Percentiles rank a stretch among this genome's conserved stretches.
These are phyloP conservation scores for Eleusine coracana DNA, from an alignment of 176 grass and related monocot genomes.

Conservation along the genomic window DNA sequence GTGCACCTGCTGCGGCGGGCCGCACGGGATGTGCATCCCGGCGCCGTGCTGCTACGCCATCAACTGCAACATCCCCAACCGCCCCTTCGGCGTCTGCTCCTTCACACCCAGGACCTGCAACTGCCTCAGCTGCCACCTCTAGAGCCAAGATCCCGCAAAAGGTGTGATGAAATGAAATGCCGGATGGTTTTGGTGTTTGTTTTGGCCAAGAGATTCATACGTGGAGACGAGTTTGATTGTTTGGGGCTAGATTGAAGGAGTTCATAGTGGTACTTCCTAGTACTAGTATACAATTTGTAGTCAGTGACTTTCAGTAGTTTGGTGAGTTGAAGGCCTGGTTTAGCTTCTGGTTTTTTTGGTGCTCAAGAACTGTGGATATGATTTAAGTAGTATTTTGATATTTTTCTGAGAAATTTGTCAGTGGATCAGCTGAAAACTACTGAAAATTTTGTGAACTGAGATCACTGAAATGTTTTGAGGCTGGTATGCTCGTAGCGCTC, in stretches of 20 bases:
- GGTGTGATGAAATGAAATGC: neutral
- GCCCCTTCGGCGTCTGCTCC: conserved; percentile 89
- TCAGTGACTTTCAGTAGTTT: neutral
- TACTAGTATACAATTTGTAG: neutral
- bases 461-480: neutral
- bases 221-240: neutral
- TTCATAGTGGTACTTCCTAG: neutral
- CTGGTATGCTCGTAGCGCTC: too few relatives aligned
- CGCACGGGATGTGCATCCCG: conserved; percentile 70
- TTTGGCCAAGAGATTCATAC: neutral
- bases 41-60: conserved; percentile 95
- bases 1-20: conserved; percentile 81
- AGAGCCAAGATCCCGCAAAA: neutral
- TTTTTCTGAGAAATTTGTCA: neutral
- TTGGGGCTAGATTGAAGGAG: neutral
- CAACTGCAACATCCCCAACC: conserved; percentile 90
- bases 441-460: neutral
- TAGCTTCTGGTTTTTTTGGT: neutral
- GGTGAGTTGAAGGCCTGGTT: neutral
- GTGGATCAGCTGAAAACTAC: neutral
- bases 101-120: conserved; percentile 75
- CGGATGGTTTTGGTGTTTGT: neutral
- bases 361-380: neutral
- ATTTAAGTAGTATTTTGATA: neutral
- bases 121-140: conserved; percentile 81